Conservation (phyloP, 2,329 filamentous ascomycete genomes). For the Fusarium piperis region DNA sequence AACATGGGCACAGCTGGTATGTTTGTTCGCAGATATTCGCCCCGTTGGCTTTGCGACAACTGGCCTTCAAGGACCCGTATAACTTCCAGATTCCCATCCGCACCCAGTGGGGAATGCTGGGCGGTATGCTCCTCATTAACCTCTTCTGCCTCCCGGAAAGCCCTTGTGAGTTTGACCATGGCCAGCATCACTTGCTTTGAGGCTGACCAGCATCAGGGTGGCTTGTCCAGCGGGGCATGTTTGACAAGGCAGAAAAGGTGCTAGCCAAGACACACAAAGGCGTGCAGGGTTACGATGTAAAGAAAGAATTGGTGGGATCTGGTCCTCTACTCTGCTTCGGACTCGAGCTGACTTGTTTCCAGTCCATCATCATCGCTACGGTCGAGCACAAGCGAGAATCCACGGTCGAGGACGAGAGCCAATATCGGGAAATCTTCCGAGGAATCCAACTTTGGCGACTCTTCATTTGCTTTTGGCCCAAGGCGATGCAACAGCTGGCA, state of each 20-base stretch:
- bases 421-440: background rate
- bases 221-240: background rate
- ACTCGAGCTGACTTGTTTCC: background rate
- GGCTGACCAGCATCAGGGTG: background rate
- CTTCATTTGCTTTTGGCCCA: constrained; percentile 10
- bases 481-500: constrained; percentile 6
- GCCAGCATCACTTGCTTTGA: background rate
- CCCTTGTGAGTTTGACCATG: background rate
- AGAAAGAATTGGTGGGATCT: background rate
- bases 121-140: constrained; percentile 7
- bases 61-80: constrained; percentile 5
- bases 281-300: constrained; percentile 2
- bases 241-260: background rate
- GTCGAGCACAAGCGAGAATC: background rate
- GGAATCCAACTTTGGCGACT: constrained; percentile 7
- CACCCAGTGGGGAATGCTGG: constrained; percentile 11
- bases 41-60: constrained; percentile 3
- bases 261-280: background rate
- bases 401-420: background rate
- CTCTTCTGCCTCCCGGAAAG: constrained; percentile 3
- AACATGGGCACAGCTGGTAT: constrained; percentile 69
- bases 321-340: background rate
- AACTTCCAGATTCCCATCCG: constrained; percentile 3
- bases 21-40: constrained; percentile 48
- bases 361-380: background rate